Evolutionary conservation across 129 eudicot species (phyloP).

Genomic region (Artemisia argyi): DNA sequence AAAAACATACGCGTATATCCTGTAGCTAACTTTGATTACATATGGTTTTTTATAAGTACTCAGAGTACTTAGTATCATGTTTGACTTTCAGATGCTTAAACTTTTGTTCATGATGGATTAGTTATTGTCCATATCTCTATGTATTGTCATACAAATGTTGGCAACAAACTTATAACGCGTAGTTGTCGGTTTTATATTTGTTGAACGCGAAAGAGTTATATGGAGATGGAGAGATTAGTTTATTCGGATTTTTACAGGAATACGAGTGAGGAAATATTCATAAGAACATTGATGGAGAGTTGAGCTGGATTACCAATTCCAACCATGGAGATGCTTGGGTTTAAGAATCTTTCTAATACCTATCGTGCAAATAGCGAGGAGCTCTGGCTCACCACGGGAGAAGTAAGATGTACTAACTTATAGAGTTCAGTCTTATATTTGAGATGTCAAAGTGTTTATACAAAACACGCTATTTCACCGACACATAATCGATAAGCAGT

Average conservation of each 20-base stretch:
- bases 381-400: constrained; percentile 67
- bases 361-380: constrained; percentile 63
- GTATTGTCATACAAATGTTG: constrained; percentile 18
- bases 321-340: constrained; percentile 64
- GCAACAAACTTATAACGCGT: not conserved
- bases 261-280: constrained; percentile 61
- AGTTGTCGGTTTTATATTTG: not conserved
- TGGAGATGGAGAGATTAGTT: constrained; percentile 58
- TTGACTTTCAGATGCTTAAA: constrained; percentile 18
- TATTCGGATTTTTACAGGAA: constrained; percentile 52
- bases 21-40: constrained; percentile 13
- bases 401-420: constrained; percentile 45
- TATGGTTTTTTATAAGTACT: not conserved
- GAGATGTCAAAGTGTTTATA: no score
- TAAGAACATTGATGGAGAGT: constrained; percentile 57
- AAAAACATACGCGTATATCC: constrained; percentile 18
- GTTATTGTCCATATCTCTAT: not conserved
- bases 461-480: no score
- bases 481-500: no score
- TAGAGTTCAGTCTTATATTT: not conserved
- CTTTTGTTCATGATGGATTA: not conserved
- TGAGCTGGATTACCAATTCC: constrained; percentile 50
- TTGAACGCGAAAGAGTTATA: constrained; percentile 19
- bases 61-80: not conserved
- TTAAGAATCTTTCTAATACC: constrained; percentile 48